phyloP scores from a whole-genome alignment of 1,284 basidiomycete species.

The Papiliotrema fonsecae region DNA sequence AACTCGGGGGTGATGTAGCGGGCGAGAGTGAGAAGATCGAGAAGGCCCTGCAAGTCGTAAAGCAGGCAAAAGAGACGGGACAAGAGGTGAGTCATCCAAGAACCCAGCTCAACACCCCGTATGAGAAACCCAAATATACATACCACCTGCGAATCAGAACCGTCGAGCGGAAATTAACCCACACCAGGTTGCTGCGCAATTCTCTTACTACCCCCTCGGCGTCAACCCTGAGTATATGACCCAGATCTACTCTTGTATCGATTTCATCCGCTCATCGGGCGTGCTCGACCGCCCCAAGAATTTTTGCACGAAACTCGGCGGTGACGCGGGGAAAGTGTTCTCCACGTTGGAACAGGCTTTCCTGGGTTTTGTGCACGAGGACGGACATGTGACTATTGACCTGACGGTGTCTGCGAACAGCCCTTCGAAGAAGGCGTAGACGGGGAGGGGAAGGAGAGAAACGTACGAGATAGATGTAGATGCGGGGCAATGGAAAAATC shows the following conservation, averaged over 20 bases:
- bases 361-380: slow-evolving; percentile 9
- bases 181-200: slow-evolving; percentile 11
- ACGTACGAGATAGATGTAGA: too few relatives aligned
- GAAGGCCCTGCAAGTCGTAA: slow-evolving; percentile 6
- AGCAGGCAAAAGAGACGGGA: neutral
- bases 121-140: neutral
- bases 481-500: too few relatives aligned
- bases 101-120: neutral
- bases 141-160: neutral
- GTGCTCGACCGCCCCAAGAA: slow-evolving; percentile 10
- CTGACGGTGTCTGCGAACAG: slow-evolving; percentile 15
- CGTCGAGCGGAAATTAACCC: neutral
- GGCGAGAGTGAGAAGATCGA: neutral
- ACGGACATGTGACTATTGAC: slow-evolving; percentile 12
- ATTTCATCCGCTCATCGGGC: slow-evolving; percentile 9
- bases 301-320: slow-evolving; percentile 14
- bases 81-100: slow-evolving; percentile 1
- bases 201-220: slow-evolving; percentile 14
- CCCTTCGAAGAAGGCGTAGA: slow-evolving; percentile 7
- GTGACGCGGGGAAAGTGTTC: slow-evolving; percentile 14
- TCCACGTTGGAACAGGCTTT: slow-evolving; percentile 11
- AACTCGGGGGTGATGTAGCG: too few relatives aligned
- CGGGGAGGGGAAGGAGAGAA: neutral
- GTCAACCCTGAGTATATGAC: slow-evolving; percentile 10
- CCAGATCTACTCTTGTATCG: slow-evolving; percentile 14